Conservation (phyloP, 2,329 filamentous ascomycete species). For the Colletotrichum tabaci region DNA sequence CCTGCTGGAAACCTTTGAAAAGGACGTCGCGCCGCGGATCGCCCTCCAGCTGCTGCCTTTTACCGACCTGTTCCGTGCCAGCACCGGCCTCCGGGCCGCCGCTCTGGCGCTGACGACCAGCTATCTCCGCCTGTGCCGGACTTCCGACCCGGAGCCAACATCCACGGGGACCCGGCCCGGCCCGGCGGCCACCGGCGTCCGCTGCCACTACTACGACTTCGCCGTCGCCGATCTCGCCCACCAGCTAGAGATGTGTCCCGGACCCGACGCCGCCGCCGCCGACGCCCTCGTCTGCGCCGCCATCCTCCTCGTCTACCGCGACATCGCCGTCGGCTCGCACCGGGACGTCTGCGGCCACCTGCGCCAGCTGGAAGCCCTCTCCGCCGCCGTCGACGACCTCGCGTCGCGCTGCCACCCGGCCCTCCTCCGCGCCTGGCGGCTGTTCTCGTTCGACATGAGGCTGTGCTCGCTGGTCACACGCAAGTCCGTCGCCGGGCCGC, state of each 20-base stretch:
- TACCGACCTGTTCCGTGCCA: not conserved
- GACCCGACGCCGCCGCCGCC: not conserved
- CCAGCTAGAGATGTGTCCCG: not conserved
- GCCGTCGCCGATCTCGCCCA: conserved; percentile 10
- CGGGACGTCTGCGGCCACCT: conserved; percentile 3
- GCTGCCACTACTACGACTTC: conserved; percentile 23
- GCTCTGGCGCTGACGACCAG: conserved; percentile 4
- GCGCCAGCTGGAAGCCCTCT: conserved; percentile 2
- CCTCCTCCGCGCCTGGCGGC: conserved; percentile 2
- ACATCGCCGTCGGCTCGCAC: conserved; percentile 12
- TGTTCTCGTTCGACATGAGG: conserved; percentile 11
- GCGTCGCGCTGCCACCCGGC: not conserved
- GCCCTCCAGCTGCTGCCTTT: not conserved
- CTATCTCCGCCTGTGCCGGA: not conserved
- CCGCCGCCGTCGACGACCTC: not conserved
- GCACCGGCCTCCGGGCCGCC: conserved; percentile 6
- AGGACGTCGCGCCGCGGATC: conserved; percentile 2
- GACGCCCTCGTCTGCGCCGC: not conserved
- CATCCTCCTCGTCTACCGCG: conserved; percentile 15
- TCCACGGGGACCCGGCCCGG: too few relatives aligned
- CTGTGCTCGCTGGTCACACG: conserved; percentile 6
- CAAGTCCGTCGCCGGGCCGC: not conserved
- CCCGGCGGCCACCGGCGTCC: too few relatives aligned
- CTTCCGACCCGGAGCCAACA: not conserved
- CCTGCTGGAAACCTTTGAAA: not conserved